Evolutionary conservation across 148 eudicot genomes (phyloP).

Genomic region (Spergularia marina): DNA sequence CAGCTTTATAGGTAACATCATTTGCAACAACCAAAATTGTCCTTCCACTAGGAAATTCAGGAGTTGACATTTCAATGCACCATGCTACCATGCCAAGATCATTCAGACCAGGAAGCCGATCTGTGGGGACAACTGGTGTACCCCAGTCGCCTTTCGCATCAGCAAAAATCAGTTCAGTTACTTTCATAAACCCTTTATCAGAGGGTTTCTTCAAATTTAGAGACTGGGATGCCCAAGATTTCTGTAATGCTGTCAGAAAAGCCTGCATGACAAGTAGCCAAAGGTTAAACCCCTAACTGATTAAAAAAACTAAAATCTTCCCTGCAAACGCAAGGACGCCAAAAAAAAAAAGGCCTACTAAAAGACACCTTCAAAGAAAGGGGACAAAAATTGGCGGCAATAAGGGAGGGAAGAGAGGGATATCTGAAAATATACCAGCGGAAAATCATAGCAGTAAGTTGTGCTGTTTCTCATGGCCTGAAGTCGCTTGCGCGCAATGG

Average conservation of each 20-base stretch:
- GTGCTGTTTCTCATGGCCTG: conserved; percentile 90
- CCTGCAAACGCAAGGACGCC: background rate
- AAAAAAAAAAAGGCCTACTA: no score
- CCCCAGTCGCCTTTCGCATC: conserved; percentile 74
- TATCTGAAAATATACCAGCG: conserved; percentile 50
- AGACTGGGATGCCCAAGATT: conserved; percentile 58
- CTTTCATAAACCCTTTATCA: conserved; percentile 51
- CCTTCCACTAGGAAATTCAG: conserved; percentile 90
- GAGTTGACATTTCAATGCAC: conserved; percentile 89
- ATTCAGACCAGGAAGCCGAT: conserved; percentile 68
- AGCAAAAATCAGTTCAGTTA: conserved; percentile 69
- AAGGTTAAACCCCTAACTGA: background rate
- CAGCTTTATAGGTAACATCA: conserved; percentile 90
- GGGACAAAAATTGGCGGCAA: background rate
- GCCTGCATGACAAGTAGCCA: conserved; percentile 46
- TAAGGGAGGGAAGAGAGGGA: background rate
- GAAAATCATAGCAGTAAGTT: conserved; percentile 97
- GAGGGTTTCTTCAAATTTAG: conserved; percentile 39
- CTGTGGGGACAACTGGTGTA: conserved; percentile 57
- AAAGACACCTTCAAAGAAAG: background rate
- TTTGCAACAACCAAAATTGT: conserved; percentile 74
- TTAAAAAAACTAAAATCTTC: background rate
- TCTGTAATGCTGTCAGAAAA: conserved; percentile 71
- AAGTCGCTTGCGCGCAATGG: conserved; percentile 79
- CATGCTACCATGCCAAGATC: conserved; percentile 98